Evolutionary conservation across 2,329 filamentous ascomycete species (phyloP), one percentile per base, ranked within the genome.

Genomic region (Akanthomyces muscarius): DNA sequence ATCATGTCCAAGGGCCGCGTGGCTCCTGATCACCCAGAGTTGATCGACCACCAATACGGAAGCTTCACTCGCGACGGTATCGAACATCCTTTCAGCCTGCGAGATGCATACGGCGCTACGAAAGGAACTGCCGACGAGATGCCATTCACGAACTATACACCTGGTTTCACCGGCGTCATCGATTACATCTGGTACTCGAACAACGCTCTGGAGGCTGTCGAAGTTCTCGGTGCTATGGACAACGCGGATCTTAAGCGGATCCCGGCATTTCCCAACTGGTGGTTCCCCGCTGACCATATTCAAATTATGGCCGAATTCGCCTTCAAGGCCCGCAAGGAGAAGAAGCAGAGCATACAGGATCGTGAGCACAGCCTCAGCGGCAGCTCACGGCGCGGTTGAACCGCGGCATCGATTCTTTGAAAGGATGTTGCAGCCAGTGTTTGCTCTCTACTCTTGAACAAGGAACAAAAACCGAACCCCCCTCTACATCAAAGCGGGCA

Each of bases 141-240:
- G 69, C 87, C 87, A 5, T 99, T 97, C 75, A 99, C 95, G 53
- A 99, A 99, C 77, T 99, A 98, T 77, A 96, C 92, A 16, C 93
- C 95, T 1, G 87, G 87, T n/a, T 99, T 97, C 77, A 86, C 86
- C 58, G 93, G 92, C 66, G 91, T 96, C 63, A 90, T 99, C 68
- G 95, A 99, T 74, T 97, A 98, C 76, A 92, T 99, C 71, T 98
- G 93, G 92, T 99, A 96, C 77, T 93, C 92, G 63, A 94, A 92
- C 63, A 97, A 95, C 75, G 87, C 89, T 25, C 81, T 97, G 51
- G 90, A 95, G 72, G 90, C 96, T 28, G 88, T 91, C 21, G 89
- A 89, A 60, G 77, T 97, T 60, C 86, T 97, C 4, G 93, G 93
- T 36, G 90, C 94, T 50, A 91, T 96, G 2, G 93, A 97, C 73